These are phyloP conservation scores for Talaromyces sp. DNA, from an alignment of 2,329 filamentous ascomycete genomes.

Conservation along the genomic window DNA sequence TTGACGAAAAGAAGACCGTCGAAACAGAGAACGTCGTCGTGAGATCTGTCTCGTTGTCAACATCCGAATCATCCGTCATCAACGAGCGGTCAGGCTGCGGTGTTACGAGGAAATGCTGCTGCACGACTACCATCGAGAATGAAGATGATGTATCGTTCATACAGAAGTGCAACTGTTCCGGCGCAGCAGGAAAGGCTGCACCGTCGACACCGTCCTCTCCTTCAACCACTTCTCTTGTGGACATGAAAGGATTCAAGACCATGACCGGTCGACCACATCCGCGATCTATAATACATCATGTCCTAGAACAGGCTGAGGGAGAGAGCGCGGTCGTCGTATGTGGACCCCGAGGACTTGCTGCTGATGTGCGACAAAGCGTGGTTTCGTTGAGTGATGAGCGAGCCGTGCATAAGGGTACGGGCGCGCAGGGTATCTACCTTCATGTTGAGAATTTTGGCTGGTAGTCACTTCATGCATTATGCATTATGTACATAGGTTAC, in stretches of 20 bases:
- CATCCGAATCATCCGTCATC: constrained; percentile 16
- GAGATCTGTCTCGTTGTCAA: constrained; percentile 19
- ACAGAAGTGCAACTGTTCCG: constrained; percentile 38
- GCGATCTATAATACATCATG: constrained; percentile 51
- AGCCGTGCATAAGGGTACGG: constrained; percentile 65
- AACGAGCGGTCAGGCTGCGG: constrained; percentile 23
- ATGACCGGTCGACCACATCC: constrained; percentile 52
- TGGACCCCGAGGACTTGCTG: constrained; percentile 54
- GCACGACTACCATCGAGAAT: constrained; percentile 47
- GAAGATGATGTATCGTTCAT: constrained; percentile 37
- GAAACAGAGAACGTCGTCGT: constrained; percentile 28
- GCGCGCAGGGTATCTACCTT: constrained; percentile 62
- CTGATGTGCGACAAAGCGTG: constrained; percentile 55
- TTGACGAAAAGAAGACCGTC: constrained; percentile 17
- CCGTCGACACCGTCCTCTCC: constrained; percentile 10
- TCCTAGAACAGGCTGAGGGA: constrained; percentile 57
- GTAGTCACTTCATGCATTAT: not conserved
- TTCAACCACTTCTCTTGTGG: constrained; percentile 10
- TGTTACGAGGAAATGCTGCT: constrained; percentile 46
- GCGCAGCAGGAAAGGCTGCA: constrained; percentile 19
- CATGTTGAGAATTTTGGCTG: constrained; percentile 48
- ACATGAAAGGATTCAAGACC: constrained; percentile 19
- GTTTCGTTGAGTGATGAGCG: constrained; percentile 61
- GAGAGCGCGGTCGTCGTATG: constrained; percentile 64
- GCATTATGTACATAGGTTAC: not conserved